phyloP scores from a whole-genome alignment of 495 filamentous ascomycete genomes.

The Neurospora sp. region DNA sequence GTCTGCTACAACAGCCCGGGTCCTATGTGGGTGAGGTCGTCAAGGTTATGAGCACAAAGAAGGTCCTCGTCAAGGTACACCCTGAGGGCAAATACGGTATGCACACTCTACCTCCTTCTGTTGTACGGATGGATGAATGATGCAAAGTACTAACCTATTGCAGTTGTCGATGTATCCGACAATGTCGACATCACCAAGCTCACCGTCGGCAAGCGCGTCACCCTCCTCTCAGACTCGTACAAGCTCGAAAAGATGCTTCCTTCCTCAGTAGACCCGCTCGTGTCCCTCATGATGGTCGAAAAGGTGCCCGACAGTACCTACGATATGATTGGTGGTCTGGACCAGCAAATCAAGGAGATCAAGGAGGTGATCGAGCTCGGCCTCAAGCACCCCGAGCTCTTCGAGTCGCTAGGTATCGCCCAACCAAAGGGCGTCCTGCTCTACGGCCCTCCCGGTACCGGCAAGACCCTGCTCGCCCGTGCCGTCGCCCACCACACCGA shows the following conservation, averaged over 20 bases:
- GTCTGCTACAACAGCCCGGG: slow-evolving; percentile 90
- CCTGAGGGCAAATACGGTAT: slow-evolving; percentile 99
- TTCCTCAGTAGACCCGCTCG: slow-evolving; percentile 92
- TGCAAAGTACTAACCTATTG: background rate
- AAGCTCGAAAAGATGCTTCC: slow-evolving; percentile 97
- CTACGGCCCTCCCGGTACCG: slow-evolving; percentile 93
- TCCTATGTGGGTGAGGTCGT: slow-evolving; percentile 99
- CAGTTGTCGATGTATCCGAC: slow-evolving; percentile 95
- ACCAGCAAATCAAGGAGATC: slow-evolving; percentile 99
- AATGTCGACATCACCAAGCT: slow-evolving; percentile 91
- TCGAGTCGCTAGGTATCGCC: slow-evolving; percentile 96
- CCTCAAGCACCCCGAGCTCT: slow-evolving; percentile 95
- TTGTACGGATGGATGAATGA: background rate
- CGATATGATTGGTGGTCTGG: slow-evolving; percentile 98
- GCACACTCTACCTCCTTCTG: slow-evolving; percentile 5
- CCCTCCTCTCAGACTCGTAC: slow-evolving; percentile 89
- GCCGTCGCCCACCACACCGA: slow-evolving; percentile 97
- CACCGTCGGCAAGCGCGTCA: slow-evolving; percentile 94
- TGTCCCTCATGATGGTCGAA: slow-evolving; percentile 99
- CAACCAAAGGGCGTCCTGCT: slow-evolving; percentile 96
- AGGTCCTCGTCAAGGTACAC: slow-evolving; percentile 97
- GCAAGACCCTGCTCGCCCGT: slow-evolving; percentile 91
- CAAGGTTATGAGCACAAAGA: slow-evolving; percentile 99
- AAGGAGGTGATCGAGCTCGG: slow-evolving; percentile 99
- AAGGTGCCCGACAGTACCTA: slow-evolving; percentile 99